Percentiles rank a stretch among this genome's conserved stretches.
Evolutionary conservation across 1,139 yeast genomes (phyloP).

Genomic region (Saccharomyces hybrid): DNA sequence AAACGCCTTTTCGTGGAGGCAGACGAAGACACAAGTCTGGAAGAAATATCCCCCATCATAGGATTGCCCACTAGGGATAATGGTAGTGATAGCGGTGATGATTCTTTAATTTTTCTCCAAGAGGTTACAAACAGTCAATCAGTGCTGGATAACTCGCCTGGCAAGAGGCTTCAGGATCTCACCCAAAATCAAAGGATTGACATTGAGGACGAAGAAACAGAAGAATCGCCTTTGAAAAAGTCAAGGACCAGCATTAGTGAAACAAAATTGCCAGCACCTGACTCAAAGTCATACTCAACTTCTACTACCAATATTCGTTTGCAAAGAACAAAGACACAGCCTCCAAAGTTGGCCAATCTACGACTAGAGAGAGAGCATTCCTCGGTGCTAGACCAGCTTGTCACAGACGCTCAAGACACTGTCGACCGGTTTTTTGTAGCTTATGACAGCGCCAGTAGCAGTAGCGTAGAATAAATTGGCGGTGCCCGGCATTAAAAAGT

Average conservation of each 20-base stretch:
- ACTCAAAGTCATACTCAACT: neutral
- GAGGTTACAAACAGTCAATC: constrained; percentile 6
- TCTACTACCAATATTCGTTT: neutral
- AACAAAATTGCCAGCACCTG: neutral
- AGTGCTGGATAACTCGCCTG: constrained; percentile 2
- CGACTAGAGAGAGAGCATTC: neutral
- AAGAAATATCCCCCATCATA: neutral
- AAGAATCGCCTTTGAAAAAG: constrained; percentile 5
- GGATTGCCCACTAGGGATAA: neutral
- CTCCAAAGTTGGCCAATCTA: neutral
- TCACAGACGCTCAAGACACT: neutral
- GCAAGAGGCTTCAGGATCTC: neutral
- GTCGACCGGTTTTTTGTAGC: neutral
- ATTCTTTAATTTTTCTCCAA: constrained; percentile 18
- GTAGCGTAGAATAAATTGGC: neutral
- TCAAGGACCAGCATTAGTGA: neutral
- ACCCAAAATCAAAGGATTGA: neutral
- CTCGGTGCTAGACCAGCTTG: neutral
- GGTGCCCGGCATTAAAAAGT: neutral
- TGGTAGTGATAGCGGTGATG: neutral
- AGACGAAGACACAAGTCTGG: constrained; percentile 3
- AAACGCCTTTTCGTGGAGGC: constrained; percentile 17
- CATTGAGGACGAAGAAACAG: neutral
- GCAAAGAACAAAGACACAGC: neutral
- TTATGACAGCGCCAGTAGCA: neutral